Evolutionary conservation across 2,329 filamentous ascomycete species (phyloP).

Genomic region (Stagonosporopsis vannaccii): DNA sequence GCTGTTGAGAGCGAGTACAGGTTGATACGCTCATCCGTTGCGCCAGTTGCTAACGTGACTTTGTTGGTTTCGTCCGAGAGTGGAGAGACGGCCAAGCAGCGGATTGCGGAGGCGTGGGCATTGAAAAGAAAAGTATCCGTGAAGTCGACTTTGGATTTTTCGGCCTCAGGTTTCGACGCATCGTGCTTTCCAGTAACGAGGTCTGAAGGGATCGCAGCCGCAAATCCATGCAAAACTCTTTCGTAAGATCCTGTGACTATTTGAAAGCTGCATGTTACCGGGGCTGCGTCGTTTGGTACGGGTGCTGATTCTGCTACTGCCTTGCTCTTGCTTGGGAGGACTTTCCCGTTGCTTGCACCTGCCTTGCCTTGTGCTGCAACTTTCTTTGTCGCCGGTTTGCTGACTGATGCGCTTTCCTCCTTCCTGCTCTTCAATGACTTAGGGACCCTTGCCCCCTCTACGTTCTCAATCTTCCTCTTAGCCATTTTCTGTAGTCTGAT

Average conservation of each 20-base stretch:
- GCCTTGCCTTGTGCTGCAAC: constrained; percentile 21
- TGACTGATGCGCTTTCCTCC: constrained; percentile 28
- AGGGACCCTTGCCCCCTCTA: constrained; percentile 24
- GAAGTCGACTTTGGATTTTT: constrained; percentile 65
- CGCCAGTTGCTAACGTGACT: constrained; percentile 87
- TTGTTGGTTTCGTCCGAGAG: constrained; percentile 77
- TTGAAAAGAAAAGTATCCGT: constrained; percentile 95
- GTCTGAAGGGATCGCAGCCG: constrained; percentile 68
- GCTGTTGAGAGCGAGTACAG: constrained; percentile 81
- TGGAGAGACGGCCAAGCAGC: constrained; percentile 81
- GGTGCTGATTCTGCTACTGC: constrained; percentile 21
- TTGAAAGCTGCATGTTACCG: constrained; percentile 67
- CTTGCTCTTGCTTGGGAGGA: constrained; percentile 22
- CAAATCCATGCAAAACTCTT: constrained; percentile 87
- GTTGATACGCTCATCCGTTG: constrained; percentile 93
- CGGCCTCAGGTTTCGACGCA: constrained; percentile 26
- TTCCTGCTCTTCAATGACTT: constrained; percentile 40
- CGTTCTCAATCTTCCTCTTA: constrained; percentile 47
- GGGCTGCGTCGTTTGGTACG: constrained; percentile 10
- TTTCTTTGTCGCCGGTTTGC: constrained; percentile 27
- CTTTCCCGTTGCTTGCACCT: constrained; percentile 19
- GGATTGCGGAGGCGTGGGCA: constrained; percentile 88
- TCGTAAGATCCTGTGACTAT: constrained; percentile 95
- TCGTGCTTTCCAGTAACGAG: constrained; percentile 40
- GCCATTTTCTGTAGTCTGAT: constrained; percentile 35